These are phyloP conservation scores for Penicillium parvum DNA, from an alignment of 495 filamentous ascomycete species.

Conservation along the genomic window DNA sequence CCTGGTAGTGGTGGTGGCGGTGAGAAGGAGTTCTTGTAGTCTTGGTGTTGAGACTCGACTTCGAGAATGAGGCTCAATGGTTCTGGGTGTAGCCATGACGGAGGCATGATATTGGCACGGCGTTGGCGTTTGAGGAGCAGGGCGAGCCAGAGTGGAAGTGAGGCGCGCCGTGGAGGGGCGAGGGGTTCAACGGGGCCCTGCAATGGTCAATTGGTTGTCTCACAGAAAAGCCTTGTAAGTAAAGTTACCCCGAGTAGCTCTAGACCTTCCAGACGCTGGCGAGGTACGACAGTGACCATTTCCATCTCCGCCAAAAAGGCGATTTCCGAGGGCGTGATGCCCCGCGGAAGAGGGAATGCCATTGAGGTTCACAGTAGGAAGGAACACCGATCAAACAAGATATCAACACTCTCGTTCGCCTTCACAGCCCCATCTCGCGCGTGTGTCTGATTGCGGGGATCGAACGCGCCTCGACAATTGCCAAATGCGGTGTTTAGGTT, in stretches of 20 bases:
- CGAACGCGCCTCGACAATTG: slow-evolving; percentile 12
- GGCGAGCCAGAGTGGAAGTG: slow-evolving; percentile 93
- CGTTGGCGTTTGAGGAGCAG: slow-evolving; percentile 92
- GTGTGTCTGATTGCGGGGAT: slow-evolving; percentile 1
- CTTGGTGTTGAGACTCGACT: slow-evolving; percentile 63
- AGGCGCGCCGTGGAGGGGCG: slow-evolving; percentile 72
- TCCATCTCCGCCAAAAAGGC: slow-evolving; percentile 98
- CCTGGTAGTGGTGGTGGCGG: slow-evolving; percentile 63
- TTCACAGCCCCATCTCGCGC: slow-evolving; percentile 7
- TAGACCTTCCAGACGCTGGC: slow-evolving; percentile 82
- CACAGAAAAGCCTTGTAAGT: not conserved
- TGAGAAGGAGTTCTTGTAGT: slow-evolving; percentile 62
- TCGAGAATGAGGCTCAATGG: slow-evolving; percentile 72
- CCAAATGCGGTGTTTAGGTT: slow-evolving; percentile 31
- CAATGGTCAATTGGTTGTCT: slow-evolving; percentile 10
- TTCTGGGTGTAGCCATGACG: slow-evolving; percentile 75
- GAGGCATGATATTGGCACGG: slow-evolving; percentile 88
- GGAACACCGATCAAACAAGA: not conserved
- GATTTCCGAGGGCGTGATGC: slow-evolving; percentile 83
- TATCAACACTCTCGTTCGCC: not conserved
- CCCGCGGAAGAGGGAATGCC: slow-evolving; percentile 78
- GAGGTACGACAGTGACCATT: slow-evolving; percentile 84
- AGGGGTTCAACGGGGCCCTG: slow-evolving; percentile 76
- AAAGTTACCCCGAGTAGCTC: slow-evolving; percentile 74
- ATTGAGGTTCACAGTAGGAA: slow-evolving; percentile 40